These are phyloP conservation scores for Aureobasidium leucospermi DNA, from an alignment of 2,329 filamentous ascomycete genomes.

Conservation along the genomic window DNA sequence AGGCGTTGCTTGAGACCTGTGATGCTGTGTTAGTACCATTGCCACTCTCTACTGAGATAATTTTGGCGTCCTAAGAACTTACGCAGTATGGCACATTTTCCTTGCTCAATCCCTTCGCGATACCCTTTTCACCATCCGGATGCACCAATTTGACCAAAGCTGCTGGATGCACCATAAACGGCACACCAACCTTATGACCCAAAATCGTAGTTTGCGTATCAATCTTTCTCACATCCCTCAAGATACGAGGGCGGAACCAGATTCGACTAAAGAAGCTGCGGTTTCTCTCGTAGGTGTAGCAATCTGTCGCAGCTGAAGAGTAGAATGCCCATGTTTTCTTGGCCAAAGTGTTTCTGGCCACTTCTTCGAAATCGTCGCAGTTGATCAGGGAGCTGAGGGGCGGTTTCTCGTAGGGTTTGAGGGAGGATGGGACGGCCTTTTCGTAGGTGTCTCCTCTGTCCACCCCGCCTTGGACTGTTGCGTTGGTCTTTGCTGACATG, in stretches of 20 bases:
- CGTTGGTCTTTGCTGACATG: slow-evolving; percentile 10
- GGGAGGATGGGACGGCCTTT: slow-evolving; percentile 24
- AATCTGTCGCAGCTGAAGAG: slow-evolving; percentile 43
- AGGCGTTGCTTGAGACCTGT: slow-evolving; percentile 26
- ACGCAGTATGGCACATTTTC: slow-evolving; percentile 24
- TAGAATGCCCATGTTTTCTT: slow-evolving; percentile 37
- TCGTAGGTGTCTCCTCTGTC: neutral
- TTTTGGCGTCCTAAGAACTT: slow-evolving; percentile 17
- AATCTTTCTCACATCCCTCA: slow-evolving; percentile 32
- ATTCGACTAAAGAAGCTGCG: slow-evolving; percentile 37
- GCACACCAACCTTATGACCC: slow-evolving; percentile 26
- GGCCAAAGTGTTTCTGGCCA: slow-evolving; percentile 28
- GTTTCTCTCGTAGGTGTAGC: slow-evolving; percentile 40
- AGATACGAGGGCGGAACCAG: slow-evolving; percentile 40
- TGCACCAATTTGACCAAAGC: slow-evolving; percentile 32
- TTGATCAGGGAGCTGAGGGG: slow-evolving; percentile 40
- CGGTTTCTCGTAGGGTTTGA: slow-evolving; percentile 33
- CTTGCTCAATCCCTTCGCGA: slow-evolving; percentile 25
- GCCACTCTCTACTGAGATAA: too few relatives aligned
- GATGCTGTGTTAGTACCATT: neutral
- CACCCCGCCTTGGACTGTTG: neutral
- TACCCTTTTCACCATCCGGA: slow-evolving; percentile 31
- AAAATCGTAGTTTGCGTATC: slow-evolving; percentile 29
- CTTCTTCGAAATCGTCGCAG: slow-evolving; percentile 36
- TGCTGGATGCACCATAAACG: slow-evolving; percentile 32